Evolutionary conservation across 805 yeast species (phyloP).

Genomic region (Metschnikowia noctiluminum): DNA sequence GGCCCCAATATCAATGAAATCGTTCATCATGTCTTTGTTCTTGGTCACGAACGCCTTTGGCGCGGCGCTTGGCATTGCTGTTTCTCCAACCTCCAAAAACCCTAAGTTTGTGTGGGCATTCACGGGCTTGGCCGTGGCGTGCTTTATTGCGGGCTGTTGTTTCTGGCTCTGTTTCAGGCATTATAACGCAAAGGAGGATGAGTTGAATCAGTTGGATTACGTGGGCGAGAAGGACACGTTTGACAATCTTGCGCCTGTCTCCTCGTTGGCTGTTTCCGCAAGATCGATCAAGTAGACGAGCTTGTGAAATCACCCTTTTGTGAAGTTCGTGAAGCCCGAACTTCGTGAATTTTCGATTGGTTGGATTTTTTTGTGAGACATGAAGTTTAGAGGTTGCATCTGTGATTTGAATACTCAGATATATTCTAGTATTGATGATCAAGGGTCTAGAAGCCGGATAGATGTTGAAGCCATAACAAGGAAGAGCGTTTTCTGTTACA

Average conservation of each 20-base stretch:
- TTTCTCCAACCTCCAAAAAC: slow-evolving; percentile 63
- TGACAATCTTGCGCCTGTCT: slow-evolving; percentile 10
- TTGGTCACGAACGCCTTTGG: slow-evolving; percentile 74
- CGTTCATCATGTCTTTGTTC: slow-evolving; percentile 64
- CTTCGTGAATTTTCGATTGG: too few species aligned
- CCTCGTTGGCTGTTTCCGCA: slow-evolving; percentile 16
- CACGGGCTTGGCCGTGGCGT: slow-evolving; percentile 57
- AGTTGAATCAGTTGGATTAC: slow-evolving; percentile 50
- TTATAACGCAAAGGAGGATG: slow-evolving; percentile 56
- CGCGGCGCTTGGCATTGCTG: slow-evolving; percentile 71
- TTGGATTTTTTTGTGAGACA: too few species aligned
- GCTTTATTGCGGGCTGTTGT: slow-evolving; percentile 53
- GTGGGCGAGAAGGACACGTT: slow-evolving; percentile 5
- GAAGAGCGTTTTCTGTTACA: too few species aligned
- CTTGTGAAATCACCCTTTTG: too few species aligned
- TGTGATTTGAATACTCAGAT: too few species aligned
- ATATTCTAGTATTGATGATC: too few species aligned
- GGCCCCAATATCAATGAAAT: slow-evolving; percentile 69
- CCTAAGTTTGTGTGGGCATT: slow-evolving; percentile 72
- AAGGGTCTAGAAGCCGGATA: too few species aligned
- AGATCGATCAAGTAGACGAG: background rate
- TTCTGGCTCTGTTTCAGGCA: slow-evolving; percentile 61
- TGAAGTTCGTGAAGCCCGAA: too few species aligned
- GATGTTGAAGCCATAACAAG: too few species aligned
- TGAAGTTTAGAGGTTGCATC: too few species aligned